phyloP scores from a whole-genome alignment of 1,284 basidiomycete species.

The Vanrija sp. region DNA sequence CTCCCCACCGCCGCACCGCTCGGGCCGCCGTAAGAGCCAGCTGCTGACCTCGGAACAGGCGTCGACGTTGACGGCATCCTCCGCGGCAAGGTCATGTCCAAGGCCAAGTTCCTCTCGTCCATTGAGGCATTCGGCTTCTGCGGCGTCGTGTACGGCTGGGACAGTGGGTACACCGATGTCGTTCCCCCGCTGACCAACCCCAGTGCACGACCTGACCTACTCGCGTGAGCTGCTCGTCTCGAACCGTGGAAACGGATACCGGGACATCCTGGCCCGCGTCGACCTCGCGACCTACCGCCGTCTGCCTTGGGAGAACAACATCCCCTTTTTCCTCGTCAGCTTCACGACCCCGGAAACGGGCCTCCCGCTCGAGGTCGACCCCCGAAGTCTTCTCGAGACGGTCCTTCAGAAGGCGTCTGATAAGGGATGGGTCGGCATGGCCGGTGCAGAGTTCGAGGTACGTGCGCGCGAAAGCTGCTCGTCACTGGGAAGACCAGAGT shows the following conservation, averaged over 20 bases:
- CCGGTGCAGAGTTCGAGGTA: constrained; percentile 89
- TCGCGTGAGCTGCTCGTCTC: constrained; percentile 80
- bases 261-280: constrained; percentile 76
- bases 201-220: constrained; percentile 72
- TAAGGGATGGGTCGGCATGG: constrained; percentile 62
- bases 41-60: constrained; percentile 22
- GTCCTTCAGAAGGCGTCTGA: constrained; percentile 52
- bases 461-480: constrained; percentile 18
- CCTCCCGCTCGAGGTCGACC: constrained; percentile 73
- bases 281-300: constrained; percentile 80
- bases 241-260: constrained; percentile 85
- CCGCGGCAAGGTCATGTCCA: constrained; percentile 91
- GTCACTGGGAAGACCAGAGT: not conserved
- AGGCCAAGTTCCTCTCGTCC: constrained; percentile 83
- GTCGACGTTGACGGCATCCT: constrained; percentile 79
- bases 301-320: constrained; percentile 86
- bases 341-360: constrained; percentile 81
- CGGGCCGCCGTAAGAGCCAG: not conserved
- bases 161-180: constrained; percentile 26
- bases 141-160: constrained; percentile 68
- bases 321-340: constrained; percentile 88
- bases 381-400: constrained; percentile 70
- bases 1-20: not conserved
- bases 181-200: constrained; percentile 42
- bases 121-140: constrained; percentile 90